A percentile compares a stretch with the other conserved stretches of the same genome.
These are phyloP conservation scores for Graphium sp. DNA, from an alignment of 2,329 filamentous ascomycete species.

Conservation along the genomic window DNA sequence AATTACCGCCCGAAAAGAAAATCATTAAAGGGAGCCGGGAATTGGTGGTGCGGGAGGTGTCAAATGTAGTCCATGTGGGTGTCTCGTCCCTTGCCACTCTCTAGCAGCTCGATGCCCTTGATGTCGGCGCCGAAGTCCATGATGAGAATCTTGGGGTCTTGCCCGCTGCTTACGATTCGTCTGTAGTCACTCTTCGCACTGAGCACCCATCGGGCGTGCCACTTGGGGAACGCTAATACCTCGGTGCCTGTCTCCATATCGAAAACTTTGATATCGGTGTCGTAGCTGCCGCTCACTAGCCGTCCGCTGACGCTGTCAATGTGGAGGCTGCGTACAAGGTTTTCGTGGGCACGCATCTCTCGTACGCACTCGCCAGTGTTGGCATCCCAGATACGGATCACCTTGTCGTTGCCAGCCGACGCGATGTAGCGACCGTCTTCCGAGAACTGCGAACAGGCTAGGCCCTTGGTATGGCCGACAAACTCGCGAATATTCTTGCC, in stretches of 20 bases:
- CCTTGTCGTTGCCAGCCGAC: slow-evolving; percentile 86
- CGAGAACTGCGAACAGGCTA: slow-evolving; percentile 91
- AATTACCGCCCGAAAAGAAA: not conserved
- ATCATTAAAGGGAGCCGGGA: not conserved
- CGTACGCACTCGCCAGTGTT: slow-evolving; percentile 72
- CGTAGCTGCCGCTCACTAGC: slow-evolving; percentile 84
- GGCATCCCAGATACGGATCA: slow-evolving; percentile 92
- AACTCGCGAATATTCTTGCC: slow-evolving; percentile 86
- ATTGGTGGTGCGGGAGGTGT: slow-evolving; percentile 2
- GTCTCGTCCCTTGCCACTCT: slow-evolving; percentile 21
- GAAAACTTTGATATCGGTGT: slow-evolving; percentile 89
- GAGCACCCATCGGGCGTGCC: slow-evolving; percentile 94
- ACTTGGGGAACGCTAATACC: slow-evolving; percentile 75
- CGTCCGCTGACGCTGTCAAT: slow-evolving; percentile 76
- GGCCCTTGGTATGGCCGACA: slow-evolving; percentile 72
- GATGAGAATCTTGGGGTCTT: slow-evolving; percentile 81
- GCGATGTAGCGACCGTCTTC: slow-evolving; percentile 89
- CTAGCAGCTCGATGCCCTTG: slow-evolving; percentile 36
- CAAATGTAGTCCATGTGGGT: too few species aligned
- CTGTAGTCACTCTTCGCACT: slow-evolving; percentile 93
- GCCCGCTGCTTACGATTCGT: slow-evolving; percentile 84
- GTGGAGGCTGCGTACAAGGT: slow-evolving; percentile 78
- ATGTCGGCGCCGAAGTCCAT: slow-evolving; percentile 71
- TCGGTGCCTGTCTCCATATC: slow-evolving; percentile 67
- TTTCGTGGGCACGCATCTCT: slow-evolving; percentile 67